Conservation (phyloP, 2,329 filamentous ascomycete species). For the Lasiodiplodia hormozganensis region DNA sequence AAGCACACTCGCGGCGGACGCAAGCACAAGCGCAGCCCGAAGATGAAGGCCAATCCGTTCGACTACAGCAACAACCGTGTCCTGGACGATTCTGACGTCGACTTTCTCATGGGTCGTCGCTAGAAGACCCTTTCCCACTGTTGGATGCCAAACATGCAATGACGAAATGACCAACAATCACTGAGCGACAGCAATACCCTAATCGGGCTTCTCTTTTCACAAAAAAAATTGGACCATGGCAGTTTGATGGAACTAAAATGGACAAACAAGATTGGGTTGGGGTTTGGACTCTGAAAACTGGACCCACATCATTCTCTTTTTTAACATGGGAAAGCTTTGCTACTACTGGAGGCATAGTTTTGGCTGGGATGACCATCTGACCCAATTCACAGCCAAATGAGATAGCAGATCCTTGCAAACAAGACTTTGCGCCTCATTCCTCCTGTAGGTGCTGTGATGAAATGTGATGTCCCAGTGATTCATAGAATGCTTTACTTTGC, state of each 20-base stretch:
- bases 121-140: not conserved
- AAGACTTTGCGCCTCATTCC: too few relatives aligned
- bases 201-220: not conserved
- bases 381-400: not conserved
- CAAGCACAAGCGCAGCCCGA: not conserved
- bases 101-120: constrained; percentile 18
- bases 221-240: not conserved
- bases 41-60: not conserved
- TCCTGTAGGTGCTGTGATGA: too few relatives aligned
- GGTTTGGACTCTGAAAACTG: not conserved
- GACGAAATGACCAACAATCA: not conserved
- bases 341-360: not conserved
- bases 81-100: constrained; percentile 14
- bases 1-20: not conserved
- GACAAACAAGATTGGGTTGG: not conserved
- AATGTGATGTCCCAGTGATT: too few relatives aligned
- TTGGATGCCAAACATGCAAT: not conserved
- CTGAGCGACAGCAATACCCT: not conserved
- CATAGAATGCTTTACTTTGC: too few relatives aligned
- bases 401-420: not conserved
- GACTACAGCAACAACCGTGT: not conserved
- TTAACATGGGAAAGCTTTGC: not conserved
- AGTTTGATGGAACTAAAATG: not conserved
- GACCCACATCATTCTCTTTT: not conserved
- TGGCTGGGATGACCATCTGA: not conserved